Evolutionary conservation across 2,329 filamentous ascomycete species (phyloP).

Genomic region (Lasiodiplodia theobromae): DNA sequence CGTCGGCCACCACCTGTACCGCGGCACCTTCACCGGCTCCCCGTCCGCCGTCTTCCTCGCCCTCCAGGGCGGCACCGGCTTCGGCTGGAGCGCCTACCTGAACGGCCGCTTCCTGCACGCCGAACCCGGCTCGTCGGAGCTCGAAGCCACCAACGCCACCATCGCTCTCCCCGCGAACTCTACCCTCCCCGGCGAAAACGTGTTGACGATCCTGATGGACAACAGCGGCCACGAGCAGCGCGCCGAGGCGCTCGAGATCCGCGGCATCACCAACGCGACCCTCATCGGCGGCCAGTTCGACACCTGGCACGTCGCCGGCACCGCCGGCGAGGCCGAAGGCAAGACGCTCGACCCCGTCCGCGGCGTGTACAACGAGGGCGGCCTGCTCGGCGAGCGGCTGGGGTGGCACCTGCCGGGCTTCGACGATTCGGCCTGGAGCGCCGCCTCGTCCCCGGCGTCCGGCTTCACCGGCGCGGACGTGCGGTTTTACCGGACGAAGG

Average conservation of each 20-base stretch:
- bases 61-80: conserved; percentile 62
- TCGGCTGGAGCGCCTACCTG: conserved; percentile 65
- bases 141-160: conserved; percentile 39
- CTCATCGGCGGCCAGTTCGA: conserved; percentile 50
- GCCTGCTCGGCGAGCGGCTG: conserved; percentile 63
- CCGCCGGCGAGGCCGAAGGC: conserved; percentile 60
- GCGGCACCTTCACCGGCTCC: conserved; percentile 50
- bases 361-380: conserved; percentile 64
- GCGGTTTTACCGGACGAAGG: conserved; percentile 61
- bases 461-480: conserved; percentile 60
- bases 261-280: conserved; percentile 62
- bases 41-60: conserved; percentile 56
- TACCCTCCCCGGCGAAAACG: conserved; percentile 53
- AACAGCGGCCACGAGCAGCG: conserved; percentile 67
- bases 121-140: conserved; percentile 54
- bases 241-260: conserved; percentile 54
- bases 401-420: conserved; percentile 67
- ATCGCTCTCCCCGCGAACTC: conserved; percentile 55
- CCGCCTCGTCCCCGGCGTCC: conserved; percentile 43
- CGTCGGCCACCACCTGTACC: conserved; percentile 51
- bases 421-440: conserved; percentile 55
- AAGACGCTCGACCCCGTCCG: conserved; percentile 62
- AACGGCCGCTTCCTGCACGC: conserved; percentile 65
- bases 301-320: conserved; percentile 61
- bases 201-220: conserved; percentile 64